Conservation (phyloP, 768 basidiomycete species). For the Rhizopogon sp. region DNA sequence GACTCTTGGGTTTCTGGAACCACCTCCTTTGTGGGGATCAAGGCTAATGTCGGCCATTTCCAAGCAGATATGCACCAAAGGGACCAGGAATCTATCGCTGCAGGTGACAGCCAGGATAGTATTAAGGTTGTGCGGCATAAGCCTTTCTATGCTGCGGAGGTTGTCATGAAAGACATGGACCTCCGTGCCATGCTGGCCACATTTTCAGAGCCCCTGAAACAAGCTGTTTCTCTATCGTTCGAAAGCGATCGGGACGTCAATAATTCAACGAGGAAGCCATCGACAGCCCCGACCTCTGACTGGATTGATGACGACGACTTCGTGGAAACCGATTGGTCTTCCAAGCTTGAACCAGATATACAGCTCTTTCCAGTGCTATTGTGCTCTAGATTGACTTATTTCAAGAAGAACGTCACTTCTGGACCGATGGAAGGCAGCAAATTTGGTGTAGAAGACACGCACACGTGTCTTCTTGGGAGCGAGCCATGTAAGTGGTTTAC, state of each 20-base stretch:
- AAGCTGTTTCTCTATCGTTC: conserved; percentile 43
- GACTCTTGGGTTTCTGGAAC: conserved; percentile 80
- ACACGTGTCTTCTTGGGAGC: conserved; percentile 73
- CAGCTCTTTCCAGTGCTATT: conserved; percentile 68
- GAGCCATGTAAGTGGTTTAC: conserved; percentile 52
- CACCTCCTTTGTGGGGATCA: conserved; percentile 79
- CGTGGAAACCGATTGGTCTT: conserved; percentile 67
- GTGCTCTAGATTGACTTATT: conserved; percentile 82
- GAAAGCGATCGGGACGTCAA: conserved; percentile 42
- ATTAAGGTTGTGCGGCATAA: conserved; percentile 66
- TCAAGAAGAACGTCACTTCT: conserved; percentile 52
- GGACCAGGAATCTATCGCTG: conserved; percentile 68
- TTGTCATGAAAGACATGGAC: conserved; percentile 71
- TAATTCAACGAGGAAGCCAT: conserved; percentile 16
- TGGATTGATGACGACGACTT: conserved; percentile 87
- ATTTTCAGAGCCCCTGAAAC: conserved; percentile 71
- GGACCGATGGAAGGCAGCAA: conserved; percentile 51
- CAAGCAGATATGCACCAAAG: conserved; percentile 92
- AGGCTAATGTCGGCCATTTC: conserved; percentile 75
- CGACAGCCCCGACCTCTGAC: conserved; percentile 34
- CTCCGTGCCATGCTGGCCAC: conserved; percentile 73
- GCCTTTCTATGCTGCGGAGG: conserved; percentile 84
- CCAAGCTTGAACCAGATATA: conserved; percentile 49
- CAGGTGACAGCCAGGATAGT: conserved; percentile 51
- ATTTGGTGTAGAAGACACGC: conserved; percentile 83